These are phyloP conservation scores for Nepenthes alata DNA, from an alignment of 179 eudicot species.

Conservation along the genomic window DNA sequence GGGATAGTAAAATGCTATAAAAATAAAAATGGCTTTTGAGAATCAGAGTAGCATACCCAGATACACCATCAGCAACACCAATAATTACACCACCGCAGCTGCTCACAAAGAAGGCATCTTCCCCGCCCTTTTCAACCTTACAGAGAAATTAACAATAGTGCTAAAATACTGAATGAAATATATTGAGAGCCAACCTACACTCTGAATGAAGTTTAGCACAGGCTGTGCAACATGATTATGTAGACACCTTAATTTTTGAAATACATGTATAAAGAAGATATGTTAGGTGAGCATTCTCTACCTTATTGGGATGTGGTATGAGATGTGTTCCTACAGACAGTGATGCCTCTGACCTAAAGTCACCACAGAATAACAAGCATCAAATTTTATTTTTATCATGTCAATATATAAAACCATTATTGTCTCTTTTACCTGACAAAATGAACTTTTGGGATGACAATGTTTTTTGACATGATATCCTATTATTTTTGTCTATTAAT, in stretches of 20 bases:
- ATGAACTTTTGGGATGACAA: too few species aligned
- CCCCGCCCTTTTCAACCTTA: constrained; percentile 89
- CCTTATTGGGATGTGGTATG: constrained; percentile 92
- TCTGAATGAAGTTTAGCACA: background rate
- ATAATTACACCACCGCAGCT: constrained; percentile 54
- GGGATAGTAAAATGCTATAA: background rate
- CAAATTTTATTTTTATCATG: too few species aligned
- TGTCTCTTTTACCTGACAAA: too few species aligned
- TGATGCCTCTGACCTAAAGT: constrained; percentile 41
- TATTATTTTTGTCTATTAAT: too few species aligned
- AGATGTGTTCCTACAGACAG: constrained; percentile 61
- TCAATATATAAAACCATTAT: too few species aligned
- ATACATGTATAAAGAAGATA: background rate
- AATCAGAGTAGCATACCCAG: constrained; percentile 42
- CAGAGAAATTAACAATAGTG: constrained; percentile 1
- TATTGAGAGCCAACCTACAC: background rate
- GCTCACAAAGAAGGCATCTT: constrained; percentile 84
- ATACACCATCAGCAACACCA: constrained; percentile 96
- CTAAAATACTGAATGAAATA: background rate
- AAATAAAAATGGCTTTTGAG: background rate
- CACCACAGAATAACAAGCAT: constrained; percentile 5
- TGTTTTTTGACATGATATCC: too few species aligned
- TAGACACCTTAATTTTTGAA: background rate
- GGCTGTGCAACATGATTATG: background rate
- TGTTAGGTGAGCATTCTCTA: constrained; percentile 9